Evolutionary conservation across 176 grass and related monocot genomes (phyloP), one percentile per base, ranked within the genome.

Genomic region (Chrysopogon serrulatus): DNA sequence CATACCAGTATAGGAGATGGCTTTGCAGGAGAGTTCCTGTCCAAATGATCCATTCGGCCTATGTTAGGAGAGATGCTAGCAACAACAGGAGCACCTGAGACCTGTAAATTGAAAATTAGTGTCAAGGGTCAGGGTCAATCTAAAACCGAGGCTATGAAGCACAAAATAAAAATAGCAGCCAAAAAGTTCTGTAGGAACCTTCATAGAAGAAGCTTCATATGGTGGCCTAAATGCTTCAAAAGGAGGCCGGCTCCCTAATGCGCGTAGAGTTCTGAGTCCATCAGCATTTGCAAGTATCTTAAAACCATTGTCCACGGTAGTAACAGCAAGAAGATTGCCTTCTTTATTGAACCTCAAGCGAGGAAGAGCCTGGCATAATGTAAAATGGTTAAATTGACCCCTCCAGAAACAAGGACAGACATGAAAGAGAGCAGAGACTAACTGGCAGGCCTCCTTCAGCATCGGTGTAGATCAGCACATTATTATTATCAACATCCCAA

Each of bases 281-380:
- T 93, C 89, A 73, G 87, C 68, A 90, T 98, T 98, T 72, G 96
- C 96, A 45, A 98, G 91, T 90, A 98, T 93, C 80, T 95, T 98
- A 85, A 98, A 78, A 75, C 96, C 89, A 44, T 90, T 93, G 69
- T 98, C 96, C n/a, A 85, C 71, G 33, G 96, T 98, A 60, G 91
- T 95, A 77, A 93, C 93, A 84, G 93, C 96, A 70, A 98, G 96
- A 70, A 98, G 90, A 93, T 93, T 98, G 78, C 96, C 96, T 85
- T 95, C 89, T 86, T 93, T 98, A 80, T 98, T 98, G 93, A 98
- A 98, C 82, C 91, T 98, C 80, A 98, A 51, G 27, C 93, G 84
- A 70, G 96, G 96, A 84, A 86, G 71, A 83, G 73, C 54, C 96
- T 95, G 78, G 41, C 47, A 76, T 37, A 93, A 87, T 80, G 34